These are phyloP conservation scores for Chloranthus sessilifolius DNA, from an alignment of 164 flowering plant genomes.

Conservation along the genomic window DNA sequence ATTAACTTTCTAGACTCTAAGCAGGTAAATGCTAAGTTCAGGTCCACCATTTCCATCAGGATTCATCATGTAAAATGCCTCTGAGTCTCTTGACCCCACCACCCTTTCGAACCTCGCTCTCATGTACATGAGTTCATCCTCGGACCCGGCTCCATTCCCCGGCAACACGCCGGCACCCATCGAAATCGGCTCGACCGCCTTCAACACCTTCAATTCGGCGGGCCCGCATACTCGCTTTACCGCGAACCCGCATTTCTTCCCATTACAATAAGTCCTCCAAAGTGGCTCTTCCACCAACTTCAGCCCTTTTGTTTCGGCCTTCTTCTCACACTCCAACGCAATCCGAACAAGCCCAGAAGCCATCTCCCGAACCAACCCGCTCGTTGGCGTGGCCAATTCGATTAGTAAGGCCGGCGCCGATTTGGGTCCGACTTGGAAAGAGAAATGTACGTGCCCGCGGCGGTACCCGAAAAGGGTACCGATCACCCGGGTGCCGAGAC, in stretches of 20 bases:
- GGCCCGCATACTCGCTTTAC: conserved; percentile 58
- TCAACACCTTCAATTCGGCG: conserved; percentile 66
- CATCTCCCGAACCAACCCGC: conserved; percentile 80
- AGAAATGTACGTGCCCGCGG: conserved; percentile 77
- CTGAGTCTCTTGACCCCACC: conserved; percentile 82
- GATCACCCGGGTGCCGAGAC: conserved; percentile 42
- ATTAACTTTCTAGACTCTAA: conserved; percentile 60
- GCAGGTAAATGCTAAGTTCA: conserved; percentile 80
- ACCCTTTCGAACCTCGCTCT: conserved; percentile 92
- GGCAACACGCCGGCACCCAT: conserved; percentile 97
- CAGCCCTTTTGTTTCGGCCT: conserved; percentile 31
- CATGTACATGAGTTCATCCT: conserved; percentile 92
- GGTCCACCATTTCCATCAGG: conserved; percentile 83
- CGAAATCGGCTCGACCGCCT: conserved; percentile 65
- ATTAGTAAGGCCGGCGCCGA: conserved; percentile 58
- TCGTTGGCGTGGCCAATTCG: conserved; percentile 70
- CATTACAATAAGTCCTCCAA: conserved; percentile 93
- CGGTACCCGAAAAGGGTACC: conserved; percentile 89
- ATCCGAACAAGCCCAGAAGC: conserved; percentile 91
- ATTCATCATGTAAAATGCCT: conserved; percentile 95
- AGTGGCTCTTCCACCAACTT: conserved; percentile 66
- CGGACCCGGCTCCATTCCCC: conserved; percentile 31
- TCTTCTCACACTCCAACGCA: conserved; percentile 81
- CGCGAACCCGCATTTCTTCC: conserved; percentile 83
- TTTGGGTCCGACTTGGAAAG: conserved; percentile 66